Base-by-base conservation (phyloP, 2,329 filamentous ascomycete species). In the Aspergillus fijiensis region DNA sequence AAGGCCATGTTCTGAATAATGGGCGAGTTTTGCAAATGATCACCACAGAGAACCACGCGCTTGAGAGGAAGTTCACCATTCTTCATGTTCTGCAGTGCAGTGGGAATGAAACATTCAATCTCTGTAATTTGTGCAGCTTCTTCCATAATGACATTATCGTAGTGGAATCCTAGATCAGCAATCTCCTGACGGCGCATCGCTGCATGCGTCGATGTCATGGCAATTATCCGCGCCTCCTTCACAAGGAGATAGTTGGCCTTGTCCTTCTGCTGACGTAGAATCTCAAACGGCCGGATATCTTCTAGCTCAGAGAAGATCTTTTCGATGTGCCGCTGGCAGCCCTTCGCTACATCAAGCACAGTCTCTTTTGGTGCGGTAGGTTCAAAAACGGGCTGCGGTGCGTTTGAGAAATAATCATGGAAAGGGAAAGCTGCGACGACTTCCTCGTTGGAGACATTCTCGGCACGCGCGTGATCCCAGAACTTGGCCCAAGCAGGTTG, bases 91-190 rank as follows among this genome's bases (percentile, higher is more conserved):
- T 99, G 96, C 76, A 99, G 84, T n/a, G 93, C 90, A 56, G 96
- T 82, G 0, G 95, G 95, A 64, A 99, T 92, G 77, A 99, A 98
- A 65, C 92, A 96, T 74, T 99, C 95, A 50, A 97, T 90, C 75
- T 99, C 95, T 0, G 94, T 99, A 71, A 99, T 94, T 72, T 99
- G 95, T 12, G 95, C 95, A 5, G 95, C 94, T 82, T 99, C 95
- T 79, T 99, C 95, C 90, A 99, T 97, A 56, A 99, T 84, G 12
- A 99, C 90, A 65, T 96, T 99, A 80, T 98, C 93, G 70, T 99
- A 99, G 67, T 92, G 91, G 77, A 99, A 99, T 16, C 93, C 93
- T n/a, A 98, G 84, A 16, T 86, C 84, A 0, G 92, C 89, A 68
- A 99, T 98, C 70, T 98, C 94, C 64, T 91, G 87, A 63, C 94